Percentiles rank a stretch among this genome's conserved stretches.
Conservation (phyloP, 2,329 filamentous ascomycete genomes). For the Ophiobolus disseminans region DNA sequence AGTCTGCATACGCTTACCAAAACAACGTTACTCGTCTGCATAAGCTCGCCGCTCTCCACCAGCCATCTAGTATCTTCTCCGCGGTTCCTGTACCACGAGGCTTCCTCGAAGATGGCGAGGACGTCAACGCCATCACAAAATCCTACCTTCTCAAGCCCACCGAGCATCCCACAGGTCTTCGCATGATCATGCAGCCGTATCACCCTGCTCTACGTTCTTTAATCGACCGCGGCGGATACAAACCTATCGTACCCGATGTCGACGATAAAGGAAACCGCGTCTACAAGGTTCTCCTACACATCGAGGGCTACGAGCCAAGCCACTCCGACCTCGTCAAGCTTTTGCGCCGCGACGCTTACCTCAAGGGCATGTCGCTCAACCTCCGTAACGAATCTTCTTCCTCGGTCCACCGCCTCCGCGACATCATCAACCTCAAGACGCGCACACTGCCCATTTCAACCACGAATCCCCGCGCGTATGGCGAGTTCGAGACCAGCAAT, state of each 20-base stretch:
- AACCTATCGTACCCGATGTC: constrained; percentile 32
- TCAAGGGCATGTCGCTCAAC: constrained; percentile 41
- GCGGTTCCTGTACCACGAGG: constrained; percentile 53
- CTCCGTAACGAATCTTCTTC: constrained; percentile 25
- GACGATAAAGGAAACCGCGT: constrained; percentile 24
- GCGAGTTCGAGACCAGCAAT: constrained; percentile 6
- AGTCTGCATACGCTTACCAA: constrained; percentile 69
- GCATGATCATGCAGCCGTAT: constrained; percentile 44
- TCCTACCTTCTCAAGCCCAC: constrained; percentile 57
- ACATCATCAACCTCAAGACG: constrained; percentile 35
- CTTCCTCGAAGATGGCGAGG: constrained; percentile 56
- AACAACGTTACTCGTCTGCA: constrained; percentile 62
- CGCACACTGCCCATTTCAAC: constrained; percentile 25
- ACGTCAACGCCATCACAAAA: constrained; percentile 51
- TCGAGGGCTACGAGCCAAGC: constrained; percentile 45
- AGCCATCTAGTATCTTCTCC: constrained; percentile 52
- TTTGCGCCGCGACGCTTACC: constrained; percentile 38
- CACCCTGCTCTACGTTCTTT: constrained; percentile 51
- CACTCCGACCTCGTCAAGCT: constrained; percentile 36
- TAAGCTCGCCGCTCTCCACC: constrained; percentile 54
- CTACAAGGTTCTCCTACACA: constrained; percentile 43
- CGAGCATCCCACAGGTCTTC: constrained; percentile 28
- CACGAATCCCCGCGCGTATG: constrained; percentile 28
- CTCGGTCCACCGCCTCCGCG: constrained; percentile 36
- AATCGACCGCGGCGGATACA: constrained; percentile 42